Percentiles rank a stretch among this genome's conserved stretches.
These are phyloP conservation scores for Suillus ampliporus DNA, from an alignment of 768 basidiomycete species.

Conservation along the genomic window DNA sequence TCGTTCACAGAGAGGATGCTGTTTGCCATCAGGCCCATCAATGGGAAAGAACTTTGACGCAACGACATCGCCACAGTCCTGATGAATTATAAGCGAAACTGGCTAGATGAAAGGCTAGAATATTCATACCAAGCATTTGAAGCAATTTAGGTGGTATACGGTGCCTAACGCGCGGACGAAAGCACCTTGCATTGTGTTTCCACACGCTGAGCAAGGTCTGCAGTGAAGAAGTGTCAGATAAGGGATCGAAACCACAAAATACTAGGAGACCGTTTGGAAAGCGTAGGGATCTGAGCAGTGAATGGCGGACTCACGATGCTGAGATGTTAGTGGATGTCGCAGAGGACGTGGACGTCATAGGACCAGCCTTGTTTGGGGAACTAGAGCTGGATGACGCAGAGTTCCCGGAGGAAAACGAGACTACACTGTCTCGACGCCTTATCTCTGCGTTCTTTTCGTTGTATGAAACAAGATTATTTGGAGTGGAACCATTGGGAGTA, in stretches of 20 bases:
- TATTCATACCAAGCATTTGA: conserved; percentile 89
- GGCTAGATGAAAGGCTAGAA: conserved; percentile 4
- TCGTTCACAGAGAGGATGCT: conserved; percentile 95
- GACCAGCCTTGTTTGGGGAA: conserved; percentile 46
- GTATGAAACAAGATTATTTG: conserved; percentile 54
- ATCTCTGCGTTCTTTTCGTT: conserved; percentile 59
- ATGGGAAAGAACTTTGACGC: conserved; percentile 99
- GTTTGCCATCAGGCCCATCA: conserved; percentile 87
- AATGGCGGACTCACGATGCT: conserved; percentile 57
- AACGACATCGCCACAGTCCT: conserved; percentile 97
- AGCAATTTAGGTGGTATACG: conserved; percentile 97
- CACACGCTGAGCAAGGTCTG: conserved; percentile 79
- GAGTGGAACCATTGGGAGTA: conserved; percentile 57
- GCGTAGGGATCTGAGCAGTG: conserved; percentile 16
- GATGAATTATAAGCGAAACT: conserved; percentile 19
- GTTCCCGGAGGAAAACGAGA: conserved; percentile 59
- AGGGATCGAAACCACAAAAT: conserved; percentile 15
- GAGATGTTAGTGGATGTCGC: conserved; percentile 56
- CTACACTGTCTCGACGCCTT: conserved; percentile 49
- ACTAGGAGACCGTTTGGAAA: conserved; percentile 6
- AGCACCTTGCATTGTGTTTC: conserved; percentile 87
- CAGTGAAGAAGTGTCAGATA: conserved; percentile 12
- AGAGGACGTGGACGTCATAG: conserved; percentile 59
- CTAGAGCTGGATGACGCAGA: conserved; percentile 57
- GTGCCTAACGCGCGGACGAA: conserved; percentile 95